Percentiles rank a stretch among this genome's conserved stretches.
These are phyloP conservation scores for Musa schizocarpa DNA, from an alignment of 176 grass and related monocot species.

Conservation along the genomic window DNA sequence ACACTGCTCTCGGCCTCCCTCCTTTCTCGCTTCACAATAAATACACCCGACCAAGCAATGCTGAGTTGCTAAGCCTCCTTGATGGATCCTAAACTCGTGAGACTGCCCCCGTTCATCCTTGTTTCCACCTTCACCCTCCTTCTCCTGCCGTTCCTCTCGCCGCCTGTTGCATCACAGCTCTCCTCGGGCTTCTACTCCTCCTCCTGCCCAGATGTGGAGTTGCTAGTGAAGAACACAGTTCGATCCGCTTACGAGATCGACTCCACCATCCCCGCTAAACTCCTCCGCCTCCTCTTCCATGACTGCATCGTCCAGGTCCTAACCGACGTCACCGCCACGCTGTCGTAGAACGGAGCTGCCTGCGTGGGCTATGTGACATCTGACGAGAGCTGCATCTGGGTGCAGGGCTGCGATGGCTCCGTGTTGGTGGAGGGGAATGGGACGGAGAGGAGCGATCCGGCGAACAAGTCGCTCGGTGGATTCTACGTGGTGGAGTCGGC, in stretches of 20 bases:
- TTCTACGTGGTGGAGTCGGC: slow-evolving; percentile 72
- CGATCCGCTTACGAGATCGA: slow-evolving; percentile 44
- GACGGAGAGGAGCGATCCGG: slow-evolving; percentile 73
- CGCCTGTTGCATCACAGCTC: slow-evolving; percentile 28
- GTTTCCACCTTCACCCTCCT: neutral
- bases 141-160: slow-evolving; percentile 6
- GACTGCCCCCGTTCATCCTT: neutral
- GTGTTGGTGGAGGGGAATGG: slow-evolving; percentile 70
- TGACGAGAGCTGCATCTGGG: neutral
- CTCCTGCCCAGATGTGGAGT: slow-evolving; percentile 67
- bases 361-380: no score
- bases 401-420: slow-evolving; percentile 81
- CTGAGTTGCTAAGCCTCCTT: neutral
- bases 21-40: neutral
- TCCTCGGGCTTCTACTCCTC: slow-evolving; percentile 57
- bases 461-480: slow-evolving; percentile 74
- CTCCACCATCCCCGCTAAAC: slow-evolving; percentile 54
- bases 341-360: neutral
- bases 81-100: neutral
- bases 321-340: neutral
- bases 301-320: slow-evolving; percentile 92
- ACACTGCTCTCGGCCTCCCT: neutral
- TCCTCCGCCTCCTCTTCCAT: slow-evolving; percentile 86
- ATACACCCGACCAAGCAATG: neutral
- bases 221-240: slow-evolving; percentile 59